A percentile compares a stretch with the other conserved stretches of the same genome.
These are phyloP conservation scores for Wickerhamomyces pijperi DNA, from an alignment of 805 yeast species.

Conservation along the genomic window DNA sequence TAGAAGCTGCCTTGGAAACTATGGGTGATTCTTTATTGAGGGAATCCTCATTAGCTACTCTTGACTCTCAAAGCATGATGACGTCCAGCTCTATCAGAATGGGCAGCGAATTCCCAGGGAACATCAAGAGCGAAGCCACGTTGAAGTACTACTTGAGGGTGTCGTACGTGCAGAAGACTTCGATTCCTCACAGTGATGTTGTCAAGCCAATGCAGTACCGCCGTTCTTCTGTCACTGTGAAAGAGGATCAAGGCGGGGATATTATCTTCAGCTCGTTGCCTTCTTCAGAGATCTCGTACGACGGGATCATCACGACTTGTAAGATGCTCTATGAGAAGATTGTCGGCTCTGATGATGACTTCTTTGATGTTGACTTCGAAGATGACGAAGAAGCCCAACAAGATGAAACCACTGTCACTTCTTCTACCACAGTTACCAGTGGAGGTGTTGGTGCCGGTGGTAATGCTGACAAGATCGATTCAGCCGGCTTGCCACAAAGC, in stretches of 20 bases:
- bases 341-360: constrained; percentile 91
- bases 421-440: too few relatives aligned
- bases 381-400: constrained; percentile 53
- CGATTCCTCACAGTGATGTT: constrained; percentile 45
- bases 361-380: constrained; percentile 92
- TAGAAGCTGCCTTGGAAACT: constrained; percentile 69
- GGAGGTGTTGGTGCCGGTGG: constrained; percentile 12
- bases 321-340: constrained; percentile 61
- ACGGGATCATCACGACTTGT: constrained; percentile 80
- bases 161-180: constrained; percentile 47
- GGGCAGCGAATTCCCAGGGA: constrained; percentile 67
- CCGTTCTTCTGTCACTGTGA: constrained; percentile 20
- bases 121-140: constrained; percentile 73
- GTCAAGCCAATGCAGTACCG: constrained; percentile 31
- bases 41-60: constrained; percentile 57
- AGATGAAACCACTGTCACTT: constrained; percentile 2
- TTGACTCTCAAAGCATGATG: constrained; percentile 37
- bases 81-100: constrained; percentile 70
- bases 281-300: constrained; percentile 79
- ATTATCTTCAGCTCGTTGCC: constrained; percentile 54
- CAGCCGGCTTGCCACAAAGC: background rate
- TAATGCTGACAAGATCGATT: too few relatives aligned
- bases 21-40: constrained; percentile 74
- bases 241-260: constrained; percentile 30
- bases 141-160: constrained; percentile 51